A percentile compares a stretch with the other conserved stretches of the same genome.
These are phyloP conservation scores for Ogataea sp. DNA, from an alignment of 805 yeast genomes.

Conservation along the genomic window DNA sequence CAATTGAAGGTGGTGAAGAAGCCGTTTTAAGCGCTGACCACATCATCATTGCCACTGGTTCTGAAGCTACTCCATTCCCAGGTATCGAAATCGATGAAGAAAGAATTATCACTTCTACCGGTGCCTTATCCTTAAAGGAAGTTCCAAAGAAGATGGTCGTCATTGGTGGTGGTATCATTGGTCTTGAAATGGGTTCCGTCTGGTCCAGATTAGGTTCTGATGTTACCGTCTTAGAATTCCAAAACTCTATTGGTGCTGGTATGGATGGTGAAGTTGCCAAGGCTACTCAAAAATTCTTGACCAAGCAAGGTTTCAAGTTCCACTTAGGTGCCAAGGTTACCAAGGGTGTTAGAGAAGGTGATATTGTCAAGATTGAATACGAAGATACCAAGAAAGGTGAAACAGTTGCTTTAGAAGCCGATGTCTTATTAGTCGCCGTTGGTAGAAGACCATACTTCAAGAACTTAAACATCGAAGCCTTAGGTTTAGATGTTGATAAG, in stretches of 20 bases:
- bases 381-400: constrained; percentile 86
- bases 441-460: constrained; percentile 97
- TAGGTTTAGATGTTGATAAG: constrained; percentile 87
- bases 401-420: constrained; percentile 75
- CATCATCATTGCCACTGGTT: constrained; percentile 95
- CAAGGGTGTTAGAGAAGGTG: constrained; percentile 84
- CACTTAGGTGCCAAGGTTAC: constrained; percentile 87
- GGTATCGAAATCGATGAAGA: constrained; percentile 95
- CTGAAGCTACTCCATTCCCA: constrained; percentile 98
- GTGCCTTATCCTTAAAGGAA: constrained; percentile 76
- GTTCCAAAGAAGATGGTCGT: constrained; percentile 87
- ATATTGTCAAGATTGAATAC: constrained; percentile 73
- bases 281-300: constrained; percentile 77
- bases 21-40: constrained; percentile 72
- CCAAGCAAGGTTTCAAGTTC: constrained; percentile 94
- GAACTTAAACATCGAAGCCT: constrained; percentile 80
- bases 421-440: constrained; percentile 90
- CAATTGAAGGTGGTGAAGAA: constrained; percentile 78
- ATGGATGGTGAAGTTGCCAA: constrained; percentile 97
- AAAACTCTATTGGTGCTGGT: constrained; percentile 89
- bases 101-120: constrained; percentile 94
- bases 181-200: constrained; percentile 98
- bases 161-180: constrained; percentile 99
- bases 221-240: constrained; percentile 92
- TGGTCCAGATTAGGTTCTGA: constrained; percentile 92